A percentile compares a stretch with the other conserved stretches of the same genome.
These are phyloP conservation scores for Diplogelasinospora grovesii DNA, from an alignment of 495 filamentous ascomycete genomes.

Conservation along the genomic window DNA sequence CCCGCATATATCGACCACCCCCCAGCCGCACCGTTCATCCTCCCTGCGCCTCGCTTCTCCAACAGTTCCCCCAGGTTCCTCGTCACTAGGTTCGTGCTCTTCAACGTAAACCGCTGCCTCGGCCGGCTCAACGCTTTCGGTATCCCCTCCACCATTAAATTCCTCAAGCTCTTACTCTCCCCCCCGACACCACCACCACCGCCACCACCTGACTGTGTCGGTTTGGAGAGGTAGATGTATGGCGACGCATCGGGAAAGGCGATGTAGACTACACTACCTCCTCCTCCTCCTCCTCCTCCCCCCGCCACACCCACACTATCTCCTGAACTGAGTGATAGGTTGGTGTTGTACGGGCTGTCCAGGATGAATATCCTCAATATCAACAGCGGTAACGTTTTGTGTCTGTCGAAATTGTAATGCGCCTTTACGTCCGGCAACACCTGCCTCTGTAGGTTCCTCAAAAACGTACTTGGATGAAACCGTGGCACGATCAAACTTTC, in stretches of 20 bases:
- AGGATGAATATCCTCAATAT: conserved; percentile 68
- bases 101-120: conserved; percentile 59
- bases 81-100: conserved; percentile 58
- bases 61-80: conserved; percentile 62
- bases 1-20: conserved; percentile 75
- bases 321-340: no score
- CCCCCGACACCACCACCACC: conserved; percentile 19
- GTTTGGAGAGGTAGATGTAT: conserved; percentile 62
- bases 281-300: no score
- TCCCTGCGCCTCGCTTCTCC: conserved; percentile 55
- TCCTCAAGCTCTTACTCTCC: conserved; percentile 57
- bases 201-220: conserved; percentile 10
- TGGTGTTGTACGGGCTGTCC: conserved; percentile 63
- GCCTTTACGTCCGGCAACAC: conserved; percentile 69
- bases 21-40: conserved; percentile 61
- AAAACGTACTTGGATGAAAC: conserved; percentile 69
- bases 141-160: conserved; percentile 64
- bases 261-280: conserved; percentile 67
- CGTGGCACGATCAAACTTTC: conserved; percentile 52
- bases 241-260: conserved; percentile 75
- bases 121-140: conserved; percentile 68
- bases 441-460: conserved; percentile 63
- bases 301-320: no score
- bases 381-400: conserved; percentile 55
- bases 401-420: conserved; percentile 67